Evolutionary conservation across 371 early-diverging fungal genomes (phyloP), one percentile per base, ranked within the genome.

Genomic region (Mortierella sp.): DNA sequence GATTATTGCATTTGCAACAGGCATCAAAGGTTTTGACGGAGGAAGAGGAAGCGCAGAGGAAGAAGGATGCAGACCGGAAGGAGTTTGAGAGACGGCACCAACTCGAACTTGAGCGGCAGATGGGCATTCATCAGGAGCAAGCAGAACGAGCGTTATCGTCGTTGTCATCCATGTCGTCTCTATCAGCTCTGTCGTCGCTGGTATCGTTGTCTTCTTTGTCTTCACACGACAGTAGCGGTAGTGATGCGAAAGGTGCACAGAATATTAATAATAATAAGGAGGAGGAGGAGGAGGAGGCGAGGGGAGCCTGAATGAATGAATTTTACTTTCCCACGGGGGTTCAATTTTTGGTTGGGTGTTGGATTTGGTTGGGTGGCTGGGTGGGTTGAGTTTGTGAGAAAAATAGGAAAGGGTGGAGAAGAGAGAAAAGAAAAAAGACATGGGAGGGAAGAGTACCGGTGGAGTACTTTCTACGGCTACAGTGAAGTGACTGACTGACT

Each of bases 121-220:
- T 82, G 83, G n/a, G 73, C 55, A 70, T 82, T 11, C 78, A 82
- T 55, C 83, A 82, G 43, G 79, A 82, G 41, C 74, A 81, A 49
- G 74, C 77, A 1, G 48, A 71, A 8, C 70, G 46, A 18, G 43
- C 44, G 46, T 35, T 72, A 21, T 51, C 51, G 51, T 51, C 51
- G 51, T 6, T 51, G 21, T 51, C 51, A 18, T 51, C 51, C 18
- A 18, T 51, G 51, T 16, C 51, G 5, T 21, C 51, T 0, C 16
- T 51, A 4, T 16, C 51, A 7, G 5, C 51, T 51, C 48, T 51
- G 21, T 51, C 51, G 51, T 16, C 51, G 5, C 5, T 51, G 21
- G 16, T 18, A 21, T 51, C 51, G 18, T 51, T 21, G 18, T 18
- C 51, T 51, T 51, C 51, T 51, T 51, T 18, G 16, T 21, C 51